Percentiles rank a stretch among this genome's conserved stretches.
phyloP scores from a whole-genome alignment of 1,284 basidiomycete genomes.

The Naganishia liquefaciens region DNA sequence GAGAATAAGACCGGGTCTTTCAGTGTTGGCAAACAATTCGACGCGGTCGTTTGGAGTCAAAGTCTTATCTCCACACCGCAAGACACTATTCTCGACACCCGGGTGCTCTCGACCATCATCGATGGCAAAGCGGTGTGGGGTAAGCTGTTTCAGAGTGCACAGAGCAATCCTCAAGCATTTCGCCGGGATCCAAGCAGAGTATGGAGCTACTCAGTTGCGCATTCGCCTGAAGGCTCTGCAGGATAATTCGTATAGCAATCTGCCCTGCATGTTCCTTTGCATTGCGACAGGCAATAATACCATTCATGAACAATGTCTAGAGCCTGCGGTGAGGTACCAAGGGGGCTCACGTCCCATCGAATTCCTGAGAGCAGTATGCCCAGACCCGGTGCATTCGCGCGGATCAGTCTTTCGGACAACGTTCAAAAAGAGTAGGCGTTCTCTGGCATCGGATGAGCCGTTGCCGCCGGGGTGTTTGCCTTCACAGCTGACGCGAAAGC shows the following conservation, averaged over 20 bases:
- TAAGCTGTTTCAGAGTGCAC: background rate
- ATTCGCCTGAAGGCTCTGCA: background rate
- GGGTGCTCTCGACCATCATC: slow-evolving; percentile 72
- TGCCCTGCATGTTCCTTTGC: background rate
- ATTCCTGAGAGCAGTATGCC: too few species aligned
- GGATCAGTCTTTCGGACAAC: too few species aligned
- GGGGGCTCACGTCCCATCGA: too few species aligned
- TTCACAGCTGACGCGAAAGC: too few species aligned
- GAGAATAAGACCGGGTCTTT: slow-evolving; percentile 70
- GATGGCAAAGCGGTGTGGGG: slow-evolving; percentile 69
- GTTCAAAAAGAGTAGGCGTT: too few species aligned
- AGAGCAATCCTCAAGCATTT: background rate
- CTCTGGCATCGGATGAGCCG: too few species aligned
- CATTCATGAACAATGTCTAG: too few species aligned
- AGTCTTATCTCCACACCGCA: slow-evolving; percentile 69
- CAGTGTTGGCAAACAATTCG: slow-evolving; percentile 72
- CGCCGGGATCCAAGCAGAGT: background rate
- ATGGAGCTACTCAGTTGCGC: background rate
- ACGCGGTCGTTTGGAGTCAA: slow-evolving; percentile 76
- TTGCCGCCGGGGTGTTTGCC: too few species aligned
- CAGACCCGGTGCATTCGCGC: too few species aligned
- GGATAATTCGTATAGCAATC: background rate
- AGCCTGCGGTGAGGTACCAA: too few species aligned
- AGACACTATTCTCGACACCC: slow-evolving; percentile 67
- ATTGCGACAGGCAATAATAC: background rate